These are phyloP conservation scores for Fennellomyces sp. DNA, from an alignment of 371 early-diverging fungal species.

Conservation along the genomic window DNA sequence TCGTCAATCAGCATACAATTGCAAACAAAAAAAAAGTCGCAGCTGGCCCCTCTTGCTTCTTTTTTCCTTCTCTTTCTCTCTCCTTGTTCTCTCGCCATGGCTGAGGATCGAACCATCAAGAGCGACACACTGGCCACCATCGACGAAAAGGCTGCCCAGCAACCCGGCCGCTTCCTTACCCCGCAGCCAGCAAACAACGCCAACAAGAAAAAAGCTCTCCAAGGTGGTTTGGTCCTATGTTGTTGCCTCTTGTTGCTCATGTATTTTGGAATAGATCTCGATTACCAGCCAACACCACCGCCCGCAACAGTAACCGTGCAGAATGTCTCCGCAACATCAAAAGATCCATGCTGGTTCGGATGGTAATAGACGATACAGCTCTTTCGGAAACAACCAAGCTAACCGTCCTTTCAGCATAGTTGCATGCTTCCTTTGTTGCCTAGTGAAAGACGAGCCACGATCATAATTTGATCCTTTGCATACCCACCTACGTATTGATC, in stretches of 20 bases:
- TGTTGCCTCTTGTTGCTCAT: background rate
- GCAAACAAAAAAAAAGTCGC: too few species aligned
- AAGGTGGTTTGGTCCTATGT: too few species aligned
- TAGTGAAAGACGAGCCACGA: conserved; percentile 17
- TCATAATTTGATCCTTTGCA: background rate
- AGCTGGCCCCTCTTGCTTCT: too few species aligned
- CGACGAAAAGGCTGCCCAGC: background rate
- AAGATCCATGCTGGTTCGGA: conserved; percentile 21
- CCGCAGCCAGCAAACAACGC: background rate
- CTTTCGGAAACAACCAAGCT: too few species aligned
- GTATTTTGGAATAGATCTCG: background rate
- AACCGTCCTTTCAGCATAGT: too few species aligned
- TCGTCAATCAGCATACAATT: background rate
- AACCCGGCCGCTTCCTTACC: background rate
- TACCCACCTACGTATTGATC: background rate
- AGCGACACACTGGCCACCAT: background rate
- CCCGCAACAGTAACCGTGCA: conserved; percentile 17
- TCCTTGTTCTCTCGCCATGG: background rate
- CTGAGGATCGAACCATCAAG: background rate
- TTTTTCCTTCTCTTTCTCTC: background rate
- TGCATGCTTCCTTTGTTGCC: conserved; percentile 19
- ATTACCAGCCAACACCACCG: conserved; percentile 18
- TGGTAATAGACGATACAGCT: conserved; percentile 15
- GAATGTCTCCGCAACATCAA: conserved; percentile 7
- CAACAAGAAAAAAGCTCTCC: background rate